phyloP scores from a whole-genome alignment of 1,284 basidiomycete genomes.

The Malassezia dermatis region DNA sequence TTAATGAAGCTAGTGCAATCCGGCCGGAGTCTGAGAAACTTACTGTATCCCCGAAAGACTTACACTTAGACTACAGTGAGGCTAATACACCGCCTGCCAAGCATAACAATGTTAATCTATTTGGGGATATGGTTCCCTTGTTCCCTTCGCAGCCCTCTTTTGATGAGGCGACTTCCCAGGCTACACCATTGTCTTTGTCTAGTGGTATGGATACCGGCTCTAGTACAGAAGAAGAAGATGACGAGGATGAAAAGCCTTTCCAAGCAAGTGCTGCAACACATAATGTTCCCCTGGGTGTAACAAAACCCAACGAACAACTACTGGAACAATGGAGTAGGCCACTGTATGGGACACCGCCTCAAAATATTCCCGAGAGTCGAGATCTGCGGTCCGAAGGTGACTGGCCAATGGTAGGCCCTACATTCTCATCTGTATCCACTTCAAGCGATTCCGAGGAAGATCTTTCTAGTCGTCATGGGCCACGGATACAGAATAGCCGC shows the following conservation, averaged over 20 bases:
- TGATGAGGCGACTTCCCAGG: neutral
- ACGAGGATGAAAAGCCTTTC: slow-evolving; percentile 18
- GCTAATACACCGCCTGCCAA: slow-evolving; percentile 2
- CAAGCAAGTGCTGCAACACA: neutral
- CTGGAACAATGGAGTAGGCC: slow-evolving; percentile 16
- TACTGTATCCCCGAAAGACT: slow-evolving; percentile 12
- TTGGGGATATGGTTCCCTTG: neutral
- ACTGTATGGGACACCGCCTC: slow-evolving; percentile 3
- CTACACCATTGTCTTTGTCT: slow-evolving; percentile 2
- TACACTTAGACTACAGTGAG: slow-evolving; percentile 7
- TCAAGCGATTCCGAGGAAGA: slow-evolving; percentile 18
- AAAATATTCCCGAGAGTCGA: neutral
- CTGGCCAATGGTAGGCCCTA: slow-evolving; percentile 10
- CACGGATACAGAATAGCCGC: neutral
- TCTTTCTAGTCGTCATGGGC: neutral
- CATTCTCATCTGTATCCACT: slow-evolving; percentile 14
- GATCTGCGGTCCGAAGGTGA: neutral
- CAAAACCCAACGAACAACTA: slow-evolving; percentile 11
- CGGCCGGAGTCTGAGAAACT: slow-evolving; percentile 1
- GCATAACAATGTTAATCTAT: neutral
- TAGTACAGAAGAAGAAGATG: slow-evolving; percentile 18
- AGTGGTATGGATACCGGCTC: slow-evolving; percentile 16
- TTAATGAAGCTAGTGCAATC: neutral
- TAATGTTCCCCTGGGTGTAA: neutral
- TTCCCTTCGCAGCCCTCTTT: neutral